Evolutionary conservation across 805 yeast genomes (phyloP).

Genomic region (Yarrowia yakushimensis): DNA sequence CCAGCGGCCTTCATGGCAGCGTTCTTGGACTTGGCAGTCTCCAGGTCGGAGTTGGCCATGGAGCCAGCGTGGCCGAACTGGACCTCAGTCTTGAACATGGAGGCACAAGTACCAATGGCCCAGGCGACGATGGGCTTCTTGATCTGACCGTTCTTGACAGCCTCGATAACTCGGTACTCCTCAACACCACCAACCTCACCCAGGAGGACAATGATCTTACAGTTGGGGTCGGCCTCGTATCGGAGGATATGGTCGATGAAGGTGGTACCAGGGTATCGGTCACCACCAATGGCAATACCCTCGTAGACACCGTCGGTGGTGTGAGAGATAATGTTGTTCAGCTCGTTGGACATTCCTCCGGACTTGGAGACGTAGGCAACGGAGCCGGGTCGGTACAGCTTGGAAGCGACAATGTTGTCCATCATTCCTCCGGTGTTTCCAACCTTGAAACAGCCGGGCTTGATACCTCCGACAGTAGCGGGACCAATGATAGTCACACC

Average conservation of each 20-base stretch:
- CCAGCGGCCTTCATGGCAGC: constrained; percentile 89
- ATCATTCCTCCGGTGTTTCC: constrained; percentile 51
- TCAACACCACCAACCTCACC: constrained; percentile 75
- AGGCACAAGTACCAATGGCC: constrained; percentile 69
- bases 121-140: constrained; percentile 68
- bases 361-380: constrained; percentile 49
- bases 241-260: constrained; percentile 65
- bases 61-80: constrained; percentile 68
- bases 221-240: constrained; percentile 59
- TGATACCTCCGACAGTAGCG: constrained; percentile 49
- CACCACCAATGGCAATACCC: constrained; percentile 72
- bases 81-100: constrained; percentile 65
- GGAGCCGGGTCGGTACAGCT: constrained; percentile 48
- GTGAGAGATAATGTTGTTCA: constrained; percentile 46
- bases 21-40: constrained; percentile 64
- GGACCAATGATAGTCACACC: constrained; percentile 49
- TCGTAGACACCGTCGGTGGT: constrained; percentile 48
- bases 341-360: constrained; percentile 50
- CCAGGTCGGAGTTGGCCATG: constrained; percentile 65
- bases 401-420: constrained; percentile 49
- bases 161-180: constrained; percentile 67
- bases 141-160: constrained; percentile 59
- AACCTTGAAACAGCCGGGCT: constrained; percentile 49
- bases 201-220: constrained; percentile 61
- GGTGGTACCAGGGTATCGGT: constrained; percentile 70